Evolutionary conservation across 2,329 filamentous ascomycete genomes (phyloP).

Genomic region (Ophiostoma sp.): DNA sequence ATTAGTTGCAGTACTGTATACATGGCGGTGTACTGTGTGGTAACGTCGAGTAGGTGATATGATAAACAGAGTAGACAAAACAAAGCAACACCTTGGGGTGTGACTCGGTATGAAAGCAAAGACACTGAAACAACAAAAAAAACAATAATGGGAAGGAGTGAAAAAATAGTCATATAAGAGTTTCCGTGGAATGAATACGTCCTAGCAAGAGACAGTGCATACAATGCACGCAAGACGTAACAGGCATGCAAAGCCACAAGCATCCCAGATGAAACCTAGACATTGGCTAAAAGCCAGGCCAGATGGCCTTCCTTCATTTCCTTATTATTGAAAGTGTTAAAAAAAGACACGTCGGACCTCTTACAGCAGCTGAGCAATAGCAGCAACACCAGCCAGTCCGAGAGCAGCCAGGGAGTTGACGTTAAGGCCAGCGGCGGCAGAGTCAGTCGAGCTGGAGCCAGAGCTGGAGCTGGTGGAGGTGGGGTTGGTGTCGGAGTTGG

Average conservation of each 20-base stretch:
- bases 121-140: slow-evolving; percentile 13
- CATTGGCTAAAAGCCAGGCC: slow-evolving; percentile 15
- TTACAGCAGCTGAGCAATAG: slow-evolving; percentile 51
- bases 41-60: slow-evolving; percentile 17
- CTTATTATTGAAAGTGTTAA: slow-evolving; percentile 20
- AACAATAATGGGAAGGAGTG: slow-evolving; percentile 1
- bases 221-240: slow-evolving; percentile 16
- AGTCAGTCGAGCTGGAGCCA: slow-evolving; percentile 32
- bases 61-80: slow-evolving; percentile 15
- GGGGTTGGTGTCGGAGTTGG: slow-evolving; percentile 45
- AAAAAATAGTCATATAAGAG: slow-evolving; percentile 17
- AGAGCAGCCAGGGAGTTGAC: slow-evolving; percentile 46
- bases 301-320: neutral
- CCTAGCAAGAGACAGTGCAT: slow-evolving; percentile 11
- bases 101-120: slow-evolving; percentile 18
- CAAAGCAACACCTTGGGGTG: slow-evolving; percentile 15
- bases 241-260: slow-evolving; percentile 5
- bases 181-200: slow-evolving; percentile 14
- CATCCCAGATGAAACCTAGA: slow-evolving; percentile 10
- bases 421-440: slow-evolving; percentile 42
- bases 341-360: slow-evolving; percentile 19
- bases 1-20: slow-evolving; percentile 27
- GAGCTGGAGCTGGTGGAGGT: slow-evolving; percentile 33
- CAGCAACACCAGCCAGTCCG: slow-evolving; percentile 39
- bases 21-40: slow-evolving; percentile 22